Evolutionary conservation across 768 basidiomycete species (phyloP).

Genomic region (Boletellus sp.): DNA sequence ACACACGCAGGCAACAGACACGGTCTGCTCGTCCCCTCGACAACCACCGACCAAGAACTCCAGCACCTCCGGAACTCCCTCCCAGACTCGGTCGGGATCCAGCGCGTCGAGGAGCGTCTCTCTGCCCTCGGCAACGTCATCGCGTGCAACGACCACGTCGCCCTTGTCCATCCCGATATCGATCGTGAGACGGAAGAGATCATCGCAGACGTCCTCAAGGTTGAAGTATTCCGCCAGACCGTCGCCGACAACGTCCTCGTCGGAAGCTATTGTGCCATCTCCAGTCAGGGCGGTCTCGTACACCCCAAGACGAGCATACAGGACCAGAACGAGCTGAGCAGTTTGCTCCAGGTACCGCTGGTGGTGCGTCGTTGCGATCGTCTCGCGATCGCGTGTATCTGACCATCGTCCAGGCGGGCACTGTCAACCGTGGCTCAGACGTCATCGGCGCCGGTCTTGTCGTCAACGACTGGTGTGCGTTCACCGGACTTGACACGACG

Average conservation of each 20-base stretch:
- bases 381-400: not conserved
- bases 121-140: conserved; percentile 98
- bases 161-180: conserved; percentile 95
- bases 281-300: conserved; percentile 95
- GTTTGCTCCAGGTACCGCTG: conserved; percentile 87
- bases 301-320: conserved; percentile 97
- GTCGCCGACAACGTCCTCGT: conserved; percentile 96
- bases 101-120: conserved; percentile 94
- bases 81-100: conserved; percentile 89
- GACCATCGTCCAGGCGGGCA: conserved; percentile 68
- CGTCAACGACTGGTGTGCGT: conserved; percentile 99
- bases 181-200: conserved; percentile 99
- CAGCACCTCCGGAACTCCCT: conserved; percentile 96
- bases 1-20: conserved; percentile 83
- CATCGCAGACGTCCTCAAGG: conserved; percentile 98
- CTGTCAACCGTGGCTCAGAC: conserved; percentile 97
- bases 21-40: conserved; percentile 92
- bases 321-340: conserved; percentile 96
- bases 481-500: conserved; percentile 99
- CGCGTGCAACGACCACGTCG: conserved; percentile 98
- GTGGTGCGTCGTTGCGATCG: conserved; percentile 58
- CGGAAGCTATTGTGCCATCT: conserved; percentile 91
- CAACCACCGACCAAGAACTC: conserved; percentile 96
- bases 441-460: conserved; percentile 97
- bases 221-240: conserved; percentile 98